These are phyloP conservation scores for Isabelozyma gotoi DNA, from an alignment of 805 yeast genomes.

Conservation along the genomic window DNA sequence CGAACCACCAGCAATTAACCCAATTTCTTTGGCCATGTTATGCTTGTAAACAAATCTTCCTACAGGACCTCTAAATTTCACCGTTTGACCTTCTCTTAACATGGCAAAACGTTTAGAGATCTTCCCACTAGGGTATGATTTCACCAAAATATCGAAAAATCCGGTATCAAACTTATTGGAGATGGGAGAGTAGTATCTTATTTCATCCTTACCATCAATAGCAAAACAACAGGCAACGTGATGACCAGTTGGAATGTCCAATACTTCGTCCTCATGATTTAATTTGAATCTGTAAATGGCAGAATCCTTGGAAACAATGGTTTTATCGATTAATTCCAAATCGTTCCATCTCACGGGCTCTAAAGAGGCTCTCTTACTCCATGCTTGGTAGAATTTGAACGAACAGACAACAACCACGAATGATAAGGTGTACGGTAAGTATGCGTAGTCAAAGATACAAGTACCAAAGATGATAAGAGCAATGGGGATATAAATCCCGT, in stretches of 20 bases:
- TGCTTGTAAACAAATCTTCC: slow-evolving; percentile 62
- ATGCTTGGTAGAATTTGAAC: slow-evolving; percentile 37
- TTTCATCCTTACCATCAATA: slow-evolving; percentile 50
- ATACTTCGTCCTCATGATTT: slow-evolving; percentile 55
- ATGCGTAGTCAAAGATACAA: slow-evolving; percentile 49
- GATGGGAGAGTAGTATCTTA: slow-evolving; percentile 76
- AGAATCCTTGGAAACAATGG: slow-evolving; percentile 65
- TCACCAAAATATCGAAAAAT: slow-evolving; percentile 72
- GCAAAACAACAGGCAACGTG: slow-evolving; percentile 61
- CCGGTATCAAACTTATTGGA: slow-evolving; percentile 70
- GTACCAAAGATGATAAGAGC: slow-evolving; percentile 62
- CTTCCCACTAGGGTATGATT: slow-evolving; percentile 70
- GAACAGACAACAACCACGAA: slow-evolving; percentile 35
- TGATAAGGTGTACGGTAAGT: slow-evolving; percentile 44
- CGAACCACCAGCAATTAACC: slow-evolving; percentile 80
- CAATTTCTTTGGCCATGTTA: slow-evolving; percentile 62
- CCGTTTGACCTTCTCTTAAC: slow-evolving; percentile 62
- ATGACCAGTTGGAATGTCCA: slow-evolving; percentile 73
- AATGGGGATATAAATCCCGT: slow-evolving; percentile 72
- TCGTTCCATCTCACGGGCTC: slow-evolving; percentile 56
- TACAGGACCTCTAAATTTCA: slow-evolving; percentile 76
- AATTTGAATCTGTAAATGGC: slow-evolving; percentile 76
- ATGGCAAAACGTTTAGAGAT: slow-evolving; percentile 68
- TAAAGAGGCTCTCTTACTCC: slow-evolving; percentile 45
- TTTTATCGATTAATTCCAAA: slow-evolving; percentile 71